Evolutionary conservation across 2,329 filamentous ascomycete genomes (phyloP).

Genomic region (Bisporella sp.): DNA sequence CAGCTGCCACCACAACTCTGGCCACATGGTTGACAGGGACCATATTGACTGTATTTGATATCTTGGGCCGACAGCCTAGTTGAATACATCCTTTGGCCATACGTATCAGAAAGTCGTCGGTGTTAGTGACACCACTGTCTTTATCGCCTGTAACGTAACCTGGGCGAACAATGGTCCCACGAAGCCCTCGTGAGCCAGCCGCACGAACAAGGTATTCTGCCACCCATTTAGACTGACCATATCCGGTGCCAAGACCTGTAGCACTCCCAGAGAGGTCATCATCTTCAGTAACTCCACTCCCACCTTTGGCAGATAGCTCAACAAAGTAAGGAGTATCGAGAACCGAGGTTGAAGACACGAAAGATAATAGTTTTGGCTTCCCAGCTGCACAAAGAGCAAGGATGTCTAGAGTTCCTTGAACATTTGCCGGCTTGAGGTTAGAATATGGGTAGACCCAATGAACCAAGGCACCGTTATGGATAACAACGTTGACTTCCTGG

Average conservation of each 20-base stretch:
- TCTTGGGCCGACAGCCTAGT: constrained; percentile 63
- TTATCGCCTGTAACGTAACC: constrained; percentile 79
- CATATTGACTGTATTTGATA: constrained; percentile 82
- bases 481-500: constrained; percentile 61
- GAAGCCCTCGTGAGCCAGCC: constrained; percentile 70
- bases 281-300: constrained; percentile 60
- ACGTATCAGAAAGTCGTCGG: constrained; percentile 85
- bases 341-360: constrained; percentile 75
- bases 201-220: constrained; percentile 63
- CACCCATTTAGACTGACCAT: constrained; percentile 88
- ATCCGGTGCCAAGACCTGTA: constrained; percentile 74
- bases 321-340: constrained; percentile 81
- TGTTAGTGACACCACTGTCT: constrained; percentile 63
- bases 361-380: constrained; percentile 72
- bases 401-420: constrained; percentile 71
- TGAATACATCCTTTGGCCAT: constrained; percentile 86
- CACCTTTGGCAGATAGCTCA: constrained; percentile 57
- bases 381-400: constrained; percentile 70
- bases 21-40: constrained; percentile 83
- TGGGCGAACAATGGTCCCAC: constrained; percentile 69
- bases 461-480: constrained; percentile 77
- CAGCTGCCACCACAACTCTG: constrained; percentile 67
- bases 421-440: constrained; percentile 66
- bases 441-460: constrained; percentile 80
- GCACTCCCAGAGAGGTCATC: constrained; percentile 75